Conservation (phyloP, 2,329 filamentous ascomycete genomes). For the Neopestalotiopsis clavispora region DNA sequence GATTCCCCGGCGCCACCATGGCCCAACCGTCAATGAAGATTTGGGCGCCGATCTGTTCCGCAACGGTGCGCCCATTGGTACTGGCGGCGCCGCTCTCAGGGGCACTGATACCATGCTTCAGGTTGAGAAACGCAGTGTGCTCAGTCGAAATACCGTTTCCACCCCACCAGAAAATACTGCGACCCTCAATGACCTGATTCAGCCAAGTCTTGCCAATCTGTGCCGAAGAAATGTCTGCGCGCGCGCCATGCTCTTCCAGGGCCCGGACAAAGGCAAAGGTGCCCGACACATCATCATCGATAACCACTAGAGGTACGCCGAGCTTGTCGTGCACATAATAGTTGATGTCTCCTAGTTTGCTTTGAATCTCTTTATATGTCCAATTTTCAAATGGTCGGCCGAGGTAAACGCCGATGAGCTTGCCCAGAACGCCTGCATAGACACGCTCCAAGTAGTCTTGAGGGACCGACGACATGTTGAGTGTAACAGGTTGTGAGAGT, state of each 20-base stretch:
- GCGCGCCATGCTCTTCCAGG: conserved; percentile 36
- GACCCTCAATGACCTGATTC: conserved; percentile 36
- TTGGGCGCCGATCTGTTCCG: conserved; percentile 44
- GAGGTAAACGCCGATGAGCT: conserved; percentile 43
- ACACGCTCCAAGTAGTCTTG: conserved; percentile 38
- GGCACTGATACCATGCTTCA: conserved; percentile 40
- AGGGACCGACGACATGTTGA: conserved; percentile 16
- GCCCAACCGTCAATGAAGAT: conserved; percentile 46
- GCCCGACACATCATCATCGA: conserved; percentile 39
- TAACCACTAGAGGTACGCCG: conserved; percentile 34
- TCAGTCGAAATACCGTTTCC: conserved; percentile 43
- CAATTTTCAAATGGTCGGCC: conserved; percentile 43
- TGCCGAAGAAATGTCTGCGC: conserved; percentile 22
- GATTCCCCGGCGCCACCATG: conserved; percentile 36
- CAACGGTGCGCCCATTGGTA: conserved; percentile 36
- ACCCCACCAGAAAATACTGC: conserved; percentile 43
- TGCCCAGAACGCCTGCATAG: conserved; percentile 44
- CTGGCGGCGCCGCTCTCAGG: conserved; percentile 35
- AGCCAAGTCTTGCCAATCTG: conserved; percentile 37
- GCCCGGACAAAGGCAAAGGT: conserved; percentile 42
- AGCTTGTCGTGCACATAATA: conserved; percentile 38
- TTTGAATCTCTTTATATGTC: conserved; percentile 38
- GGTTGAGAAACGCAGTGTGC: conserved; percentile 43
- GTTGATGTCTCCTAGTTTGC: conserved; percentile 35
- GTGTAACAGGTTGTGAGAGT: too few species aligned